Base-by-base conservation (phyloP, 306 rosid genomes). In the Prunus davidiana region DNA sequence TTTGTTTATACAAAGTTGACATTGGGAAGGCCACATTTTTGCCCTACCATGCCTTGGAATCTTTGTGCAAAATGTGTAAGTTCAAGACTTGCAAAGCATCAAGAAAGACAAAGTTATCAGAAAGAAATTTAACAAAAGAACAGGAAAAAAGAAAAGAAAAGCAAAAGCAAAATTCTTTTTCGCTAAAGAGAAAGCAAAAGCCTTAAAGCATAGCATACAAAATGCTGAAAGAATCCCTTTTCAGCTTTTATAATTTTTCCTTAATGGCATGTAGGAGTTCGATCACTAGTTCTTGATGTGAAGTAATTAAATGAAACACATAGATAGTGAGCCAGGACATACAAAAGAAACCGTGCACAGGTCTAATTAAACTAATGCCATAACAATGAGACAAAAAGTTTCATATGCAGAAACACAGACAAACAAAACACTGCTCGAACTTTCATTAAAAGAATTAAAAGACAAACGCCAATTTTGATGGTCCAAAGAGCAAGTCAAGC, bases 141-240 rank as follows among this genome's bases (percentile, higher is more conserved):
- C 19, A 60, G 64, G 7, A 62, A 62, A 34, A 60, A 56, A 50
- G 63, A 46, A 68, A 38, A 38, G 43, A 79, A 82, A 81, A 55
- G 81, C 61, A 74, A 79, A 83, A 84, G 81, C 78, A 86, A 16
- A 76, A 72, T 43, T 73, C 79, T 77, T 73, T 79, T 70, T 60
- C 63, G 65, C 73, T 47, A 73, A 79, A 72, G 80, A 73, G 75
- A 81, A 67, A 78, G 78, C 10, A 47, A 55, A 73, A 52, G 81
- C 80, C 52, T 60, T 73, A 82, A 66, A 77, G 85, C 50, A 75
- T 38, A 30, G n/a, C 73, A 78, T 20, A 74, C 79, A 72, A 82
- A 69, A 69, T 76, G 81, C 80, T 71, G 73, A 72, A 64, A 70
- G 82, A 79, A 83, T 25, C 69, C 41, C 72, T 49, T 70, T 51